Evolutionary conservation across 805 yeast genomes (phyloP), one percentile per base, ranked within the genome.

Genomic region (Pichia heedii): DNA sequence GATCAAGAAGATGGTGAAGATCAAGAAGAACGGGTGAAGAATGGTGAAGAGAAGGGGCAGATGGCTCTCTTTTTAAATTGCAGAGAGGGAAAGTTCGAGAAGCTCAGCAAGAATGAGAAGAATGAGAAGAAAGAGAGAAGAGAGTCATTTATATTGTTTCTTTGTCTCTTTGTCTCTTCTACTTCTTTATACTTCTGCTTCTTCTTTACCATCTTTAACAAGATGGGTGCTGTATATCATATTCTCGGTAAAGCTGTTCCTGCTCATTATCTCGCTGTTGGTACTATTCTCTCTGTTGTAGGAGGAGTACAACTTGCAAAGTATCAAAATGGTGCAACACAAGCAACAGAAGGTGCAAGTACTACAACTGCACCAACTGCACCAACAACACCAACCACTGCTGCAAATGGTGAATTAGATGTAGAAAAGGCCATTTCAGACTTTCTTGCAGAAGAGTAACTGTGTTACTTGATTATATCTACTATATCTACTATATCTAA

Each of bases 201-300:
- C n/a, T n/a, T n/a, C n/a, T n/a, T n/a, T n/a, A n/a, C n/a, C n/a
- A n/a, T n/a, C 32, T 29, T 16, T 12, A 21, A 22, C 35, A 18
- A 22, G 11, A 87, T 86, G 95, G 90, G 84, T 68, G 77, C 84
- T 57, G 81, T 85, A 62, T 89, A 89, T 76, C 71, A 69, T 52
- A 83, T 89, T 58, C 71, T 87, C 56, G 97, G 97, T 51, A 84
- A 76, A 68, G 69, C 82, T 52, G 79, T 88, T 55, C 87, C 77
- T 57, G 76, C 97, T 50, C 89, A 87, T 70, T 83, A 77, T 59
- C 76, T 89, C 63, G 84, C 96, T 22, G 65, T 88, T 54, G 90
- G 83, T 53, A 87, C 96, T 38, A 70, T 89, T 56, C 76, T 79
- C 48, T 61, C 80, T 33, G 81, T 85, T 40, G 77, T 75, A 42